Percentiles rank a stretch among this genome's conserved stretches.
Conservation (phyloP, 2,329 filamentous ascomycete species). For the Xylaria polymorpha region DNA sequence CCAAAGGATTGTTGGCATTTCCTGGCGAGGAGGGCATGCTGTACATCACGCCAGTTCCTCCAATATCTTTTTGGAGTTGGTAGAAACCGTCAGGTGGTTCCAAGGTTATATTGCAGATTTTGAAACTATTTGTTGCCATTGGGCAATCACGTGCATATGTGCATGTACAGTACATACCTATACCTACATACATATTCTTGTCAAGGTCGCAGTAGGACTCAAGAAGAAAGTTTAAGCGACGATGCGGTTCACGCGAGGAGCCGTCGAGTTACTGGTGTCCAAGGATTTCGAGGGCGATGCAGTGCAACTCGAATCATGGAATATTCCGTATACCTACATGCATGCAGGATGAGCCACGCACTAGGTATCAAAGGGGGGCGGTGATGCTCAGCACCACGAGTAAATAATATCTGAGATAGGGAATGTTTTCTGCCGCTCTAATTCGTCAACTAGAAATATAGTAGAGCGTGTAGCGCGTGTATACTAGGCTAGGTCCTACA, state of each 20-base stretch:
- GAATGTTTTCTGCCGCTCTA: not conserved
- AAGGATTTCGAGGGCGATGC: constrained; percentile 15
- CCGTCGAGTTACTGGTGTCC: constrained; percentile 14
- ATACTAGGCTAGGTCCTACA: not conserved
- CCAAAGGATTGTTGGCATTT: not conserved
- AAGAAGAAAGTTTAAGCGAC: not conserved
- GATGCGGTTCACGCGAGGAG: constrained; percentile 23
- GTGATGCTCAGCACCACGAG: not conserved
- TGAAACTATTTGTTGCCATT: constrained; percentile 11
- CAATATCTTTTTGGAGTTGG: not conserved
- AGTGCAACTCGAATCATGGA: not conserved
- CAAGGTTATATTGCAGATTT: not conserved
- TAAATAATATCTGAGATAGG: not conserved
- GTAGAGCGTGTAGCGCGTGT: not conserved
- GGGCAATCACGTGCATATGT: constrained; percentile 7
- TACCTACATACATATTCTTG: not conserved
- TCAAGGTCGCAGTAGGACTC: not conserved
- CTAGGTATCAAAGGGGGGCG: not conserved
- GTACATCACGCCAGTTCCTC: not conserved
- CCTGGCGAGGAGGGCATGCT: not conserved
- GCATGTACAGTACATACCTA: not conserved
- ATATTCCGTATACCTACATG: not conserved
- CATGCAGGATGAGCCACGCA: not conserved
- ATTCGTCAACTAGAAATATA: not conserved
- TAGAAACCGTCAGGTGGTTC: not conserved